phyloP scores from a whole-genome alignment of 2,329 filamentous ascomycete genomes.

The Calonectria hawksworthii region DNA sequence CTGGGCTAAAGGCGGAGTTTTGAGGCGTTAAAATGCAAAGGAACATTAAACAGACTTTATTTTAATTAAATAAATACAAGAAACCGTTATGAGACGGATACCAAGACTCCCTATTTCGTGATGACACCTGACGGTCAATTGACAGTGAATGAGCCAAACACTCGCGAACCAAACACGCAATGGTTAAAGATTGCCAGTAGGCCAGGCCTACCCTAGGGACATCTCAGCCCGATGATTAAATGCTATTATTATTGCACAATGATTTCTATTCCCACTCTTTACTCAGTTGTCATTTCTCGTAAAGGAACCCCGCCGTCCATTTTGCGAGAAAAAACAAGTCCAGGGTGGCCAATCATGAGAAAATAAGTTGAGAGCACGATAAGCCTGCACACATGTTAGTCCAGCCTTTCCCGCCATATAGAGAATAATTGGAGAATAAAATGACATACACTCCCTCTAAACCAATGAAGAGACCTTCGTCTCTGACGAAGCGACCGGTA shows the following conservation, averaged over 20 bases:
- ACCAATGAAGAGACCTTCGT: constrained; percentile 59
- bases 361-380: constrained; percentile 27
- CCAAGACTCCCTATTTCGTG: background rate
- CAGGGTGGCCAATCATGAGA: constrained; percentile 20
- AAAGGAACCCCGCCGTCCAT: background rate
- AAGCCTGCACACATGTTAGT: constrained; percentile 21
- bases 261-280: no score
- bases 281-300: background rate
- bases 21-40: background rate
- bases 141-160: background rate
- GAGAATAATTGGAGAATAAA: background rate
- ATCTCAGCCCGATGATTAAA: no score
- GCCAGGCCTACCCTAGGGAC: no score
- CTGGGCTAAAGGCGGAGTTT: background rate
- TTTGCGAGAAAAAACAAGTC: background rate
- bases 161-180: background rate
- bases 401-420: no score
- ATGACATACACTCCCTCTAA: constrained; percentile 54
- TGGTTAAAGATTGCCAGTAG: no score
- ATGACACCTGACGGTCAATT: background rate
- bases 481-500: constrained; percentile 60
- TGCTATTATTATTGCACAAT: background rate
- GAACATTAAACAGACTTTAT: background rate
- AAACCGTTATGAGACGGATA: background rate
- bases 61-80: background rate